Percentiles rank a stretch among this genome's conserved stretches.
Evolutionary conservation across 163 green algal species (phyloP).

Genomic region (Smithsoniella earleae): DNA sequence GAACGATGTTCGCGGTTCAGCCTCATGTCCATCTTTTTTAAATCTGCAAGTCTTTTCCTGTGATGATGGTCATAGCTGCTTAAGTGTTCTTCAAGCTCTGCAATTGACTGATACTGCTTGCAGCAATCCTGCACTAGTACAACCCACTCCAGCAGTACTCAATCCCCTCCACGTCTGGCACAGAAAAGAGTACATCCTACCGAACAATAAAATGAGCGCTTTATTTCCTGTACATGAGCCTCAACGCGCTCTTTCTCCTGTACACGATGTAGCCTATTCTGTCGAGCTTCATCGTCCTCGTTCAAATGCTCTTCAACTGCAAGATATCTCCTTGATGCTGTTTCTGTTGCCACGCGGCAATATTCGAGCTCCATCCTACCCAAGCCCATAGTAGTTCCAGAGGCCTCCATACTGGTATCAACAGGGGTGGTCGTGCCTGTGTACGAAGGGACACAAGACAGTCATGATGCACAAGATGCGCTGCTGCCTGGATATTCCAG

Average conservation of each 20-base stretch:
- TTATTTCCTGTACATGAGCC: constrained; percentile 56
- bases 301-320: constrained; percentile 11
- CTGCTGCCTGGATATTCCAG: background rate
- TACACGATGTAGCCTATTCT: constrained; percentile 25
- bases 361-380: constrained; percentile 10
- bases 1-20: background rate
- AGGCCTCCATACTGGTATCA: background rate
- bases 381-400: constrained; percentile 3
- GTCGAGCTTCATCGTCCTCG: background rate
- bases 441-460: background rate
- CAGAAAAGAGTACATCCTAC: constrained; percentile 37
- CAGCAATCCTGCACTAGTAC: constrained; percentile 59
- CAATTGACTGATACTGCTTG: constrained; percentile 74
- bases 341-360: background rate
- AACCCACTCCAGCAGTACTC: too few species aligned
- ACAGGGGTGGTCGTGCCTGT: constrained; percentile 21
- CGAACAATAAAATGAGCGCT: constrained; percentile 64
- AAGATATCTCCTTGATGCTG: background rate
- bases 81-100: constrained; percentile 75
- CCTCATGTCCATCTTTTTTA: constrained; percentile 21
- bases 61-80: constrained; percentile 83
- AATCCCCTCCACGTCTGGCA: too few species aligned
- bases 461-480: too few species aligned
- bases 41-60: constrained; percentile 48
- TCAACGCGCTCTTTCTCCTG: constrained; percentile 50